Conservation (phyloP, 208 protist species). For the Acanthamoeba castellanii region DNA sequence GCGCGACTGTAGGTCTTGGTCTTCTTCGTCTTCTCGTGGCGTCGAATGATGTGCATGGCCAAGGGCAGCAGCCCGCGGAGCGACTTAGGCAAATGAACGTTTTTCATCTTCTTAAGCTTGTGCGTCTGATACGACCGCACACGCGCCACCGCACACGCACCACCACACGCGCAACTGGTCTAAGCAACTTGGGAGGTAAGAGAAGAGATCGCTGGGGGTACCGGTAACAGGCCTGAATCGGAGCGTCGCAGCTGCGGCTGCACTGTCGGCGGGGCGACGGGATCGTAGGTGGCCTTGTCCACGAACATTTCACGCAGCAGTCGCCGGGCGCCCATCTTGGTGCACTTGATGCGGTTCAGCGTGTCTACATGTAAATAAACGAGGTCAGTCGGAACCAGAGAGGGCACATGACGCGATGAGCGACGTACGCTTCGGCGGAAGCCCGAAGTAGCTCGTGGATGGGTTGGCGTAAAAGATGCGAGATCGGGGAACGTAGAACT, state of each 20-base stretch:
- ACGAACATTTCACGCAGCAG: constrained; percentile 37
- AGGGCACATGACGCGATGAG: too few relatives aligned
- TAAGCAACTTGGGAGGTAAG: neutral
- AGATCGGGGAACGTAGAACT: constrained; percentile 7
- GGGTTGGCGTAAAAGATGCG: constrained; percentile 69
- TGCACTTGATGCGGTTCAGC: neutral
- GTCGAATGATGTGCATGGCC: constrained; percentile 53
- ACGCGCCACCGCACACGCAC: neutral
- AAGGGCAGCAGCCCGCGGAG: neutral
- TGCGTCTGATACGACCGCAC: neutral
- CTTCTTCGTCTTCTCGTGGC: constrained; percentile 38
- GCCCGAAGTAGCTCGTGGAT: neutral
- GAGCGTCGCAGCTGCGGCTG: neutral
- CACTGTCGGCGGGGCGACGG: neutral
- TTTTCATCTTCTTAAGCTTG: constrained; percentile 35
- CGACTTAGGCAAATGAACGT: constrained; percentile 2
- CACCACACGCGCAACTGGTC: neutral
- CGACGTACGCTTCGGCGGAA: constrained; percentile 38
- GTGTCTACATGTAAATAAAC: constrained; percentile 2
- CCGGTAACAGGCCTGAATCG: constrained; percentile 1
- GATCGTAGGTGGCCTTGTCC: neutral
- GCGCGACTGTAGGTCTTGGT: constrained; percentile 46
- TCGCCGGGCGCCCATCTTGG: constrained; percentile 41
- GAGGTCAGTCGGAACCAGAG: too few relatives aligned
- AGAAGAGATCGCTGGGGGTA: neutral